These are phyloP conservation scores for Ophiostoma himal-ulmi DNA, from an alignment of 2,329 filamentous ascomycete genomes.

Conservation along the genomic window DNA sequence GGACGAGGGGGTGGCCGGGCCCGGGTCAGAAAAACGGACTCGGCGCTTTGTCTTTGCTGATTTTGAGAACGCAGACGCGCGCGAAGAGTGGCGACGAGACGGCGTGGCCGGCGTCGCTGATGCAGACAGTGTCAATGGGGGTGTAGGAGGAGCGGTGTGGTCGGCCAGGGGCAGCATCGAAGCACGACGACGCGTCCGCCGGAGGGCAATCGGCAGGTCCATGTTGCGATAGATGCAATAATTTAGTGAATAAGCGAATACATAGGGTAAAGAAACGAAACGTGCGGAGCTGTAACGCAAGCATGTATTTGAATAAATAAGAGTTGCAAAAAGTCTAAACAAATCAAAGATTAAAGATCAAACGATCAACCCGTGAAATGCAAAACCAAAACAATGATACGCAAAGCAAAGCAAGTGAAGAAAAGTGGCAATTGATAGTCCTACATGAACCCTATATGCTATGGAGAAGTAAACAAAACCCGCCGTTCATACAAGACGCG, in stretches of 20 bases:
- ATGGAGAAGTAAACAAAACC: conserved; percentile 11
- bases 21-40: conserved; percentile 57
- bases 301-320: not conserved
- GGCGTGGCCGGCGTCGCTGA: conserved; percentile 27
- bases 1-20: conserved; percentile 33
- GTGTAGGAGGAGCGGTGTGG: not conserved
- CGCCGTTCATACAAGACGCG: not conserved
- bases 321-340: not conserved
- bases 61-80: conserved; percentile 14
- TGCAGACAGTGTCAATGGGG: conserved; percentile 8
- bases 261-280: not conserved
- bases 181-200: conserved; percentile 47
- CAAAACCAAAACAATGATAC: not conserved
- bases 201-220: conserved; percentile 49
- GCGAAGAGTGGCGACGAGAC: conserved; percentile 28
- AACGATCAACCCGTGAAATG: not conserved
- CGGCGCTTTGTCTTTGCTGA: conserved; percentile 37
- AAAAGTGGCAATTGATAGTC: not conserved
- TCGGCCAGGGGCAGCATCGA: conserved; percentile 25
- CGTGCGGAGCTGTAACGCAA: not conserved
- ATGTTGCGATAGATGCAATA: not conserved
- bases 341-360: not conserved
- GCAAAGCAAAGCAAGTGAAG: not conserved
- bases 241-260: too few species aligned
- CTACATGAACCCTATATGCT: not conserved